Base-by-base conservation (phyloP, 352 stramenopile genomes). In the Phytopythium boreale region DNA sequence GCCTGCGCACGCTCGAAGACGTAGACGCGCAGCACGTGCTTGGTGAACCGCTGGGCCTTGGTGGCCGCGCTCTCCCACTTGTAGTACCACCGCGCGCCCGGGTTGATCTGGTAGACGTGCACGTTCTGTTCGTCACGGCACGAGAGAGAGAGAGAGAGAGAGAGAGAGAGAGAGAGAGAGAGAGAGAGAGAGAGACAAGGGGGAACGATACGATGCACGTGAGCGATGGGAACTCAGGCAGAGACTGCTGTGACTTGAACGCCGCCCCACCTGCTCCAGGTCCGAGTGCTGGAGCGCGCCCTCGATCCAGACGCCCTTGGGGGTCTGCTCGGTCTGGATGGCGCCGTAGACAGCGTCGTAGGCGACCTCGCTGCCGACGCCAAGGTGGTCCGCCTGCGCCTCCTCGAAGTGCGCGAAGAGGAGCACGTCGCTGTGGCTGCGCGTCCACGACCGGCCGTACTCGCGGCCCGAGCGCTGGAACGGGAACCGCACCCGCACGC, bases 221-320 rank as follows among this genome's bases (percentile, higher is more conserved):
- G 29, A 31, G n/a, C 14, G 19, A 10, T 19, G n/a, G 17, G 15
- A n/a, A 5, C 15, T 22, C 11, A 19, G 37, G 14, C 37, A 44
- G 27, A 27, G 10, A 58, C 51, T 24, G 10, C 12, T 19, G n/a
- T n/a, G n/a, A n/a, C n/a, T 37, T 51, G 12, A 39, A n/a, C 20
- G 14, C 44, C 26, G 4, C 44, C 56, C 6, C n/a, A 62, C 56
- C 56, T 62, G 56, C 56, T 72, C 56, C 17, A 52, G 39, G 26
- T 68, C 62, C 8, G 70, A 58, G 52, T 62, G 69, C 26, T 66
- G 47, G 15, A 76, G 61, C 24, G 49, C 52, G 41, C 78, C 80
- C 52, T 82, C 63, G 62, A 90, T 86, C 81, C 81, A 90, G 56
- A 81, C 76, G 24, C 81, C 81, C 66, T 88, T 86, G 56, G 81